Base-by-base conservation (phyloP, 116 monocot species). In the Thalassia testudinum region DNA sequence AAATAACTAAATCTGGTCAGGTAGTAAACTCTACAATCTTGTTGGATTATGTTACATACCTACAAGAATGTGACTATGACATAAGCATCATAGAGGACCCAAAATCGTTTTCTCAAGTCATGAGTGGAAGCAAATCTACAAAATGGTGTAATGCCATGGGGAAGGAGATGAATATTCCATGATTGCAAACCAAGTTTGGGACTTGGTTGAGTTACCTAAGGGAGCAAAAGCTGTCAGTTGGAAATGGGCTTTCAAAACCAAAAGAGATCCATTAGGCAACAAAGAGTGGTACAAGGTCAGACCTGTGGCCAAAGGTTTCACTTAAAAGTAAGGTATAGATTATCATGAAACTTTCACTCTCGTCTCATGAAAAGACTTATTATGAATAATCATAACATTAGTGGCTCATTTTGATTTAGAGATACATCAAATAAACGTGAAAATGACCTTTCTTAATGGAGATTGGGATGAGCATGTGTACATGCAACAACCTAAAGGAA, bases 351-450 rank as follows among this genome's bases (percentile, higher is more conserved):
- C 47, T 34, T 53, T 64, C 18, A 17, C 64, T 55, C 28, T 0
- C 5, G 22, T 64, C 17, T 48, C 37, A 10, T 21, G 4, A 28
- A 64, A 55, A 47, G 12, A 28, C 0, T 64, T 22, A 34, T 54
- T 54, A 12, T 19, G 53, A 22, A 47, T 24, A 18, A 24, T 61
- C 21, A 40, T 51, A 11, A n/a, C 34, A 28, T 38, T 50, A 37
- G 37, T 50, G 0, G 29, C 16, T 38, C 21, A 61, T 37, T 61
- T 50, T 61, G 37, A 50, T 34, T 50, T 61, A n/a, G 49, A 61
- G 50, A 1, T 61, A 37, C 49, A 61, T 37, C 50, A 50, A 50
- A 49, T 61, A 18, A 21, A 61, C 34, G 61, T 61, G 22, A 61
- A 29, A 61, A 61, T 0, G 20, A 15, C 22, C 29, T 61, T 61